A percentile compares a stretch with the other conserved stretches of the same genome.
Evolutionary conservation across 164 flowering plant species (phyloP).

Genomic region (Nymphaea colorata): DNA sequence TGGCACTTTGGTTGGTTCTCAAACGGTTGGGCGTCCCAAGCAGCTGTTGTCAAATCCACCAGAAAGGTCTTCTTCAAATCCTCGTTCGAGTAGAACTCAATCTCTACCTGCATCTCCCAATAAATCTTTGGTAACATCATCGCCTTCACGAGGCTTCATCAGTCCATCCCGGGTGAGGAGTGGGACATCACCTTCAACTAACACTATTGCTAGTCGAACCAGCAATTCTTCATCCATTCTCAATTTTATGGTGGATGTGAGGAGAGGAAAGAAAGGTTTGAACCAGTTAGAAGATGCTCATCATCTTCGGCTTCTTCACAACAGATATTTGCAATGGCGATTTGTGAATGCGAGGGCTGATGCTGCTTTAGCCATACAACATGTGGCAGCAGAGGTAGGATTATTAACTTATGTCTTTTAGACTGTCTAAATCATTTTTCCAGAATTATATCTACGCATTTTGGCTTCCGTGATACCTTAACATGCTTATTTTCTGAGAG

Average conservation of each 20-base stretch:
- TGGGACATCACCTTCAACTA: constrained; percentile 5
- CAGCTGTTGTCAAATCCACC: constrained; percentile 16
- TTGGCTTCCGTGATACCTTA: neutral
- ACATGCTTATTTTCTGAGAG: neutral
- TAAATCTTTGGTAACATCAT: constrained; percentile 22
- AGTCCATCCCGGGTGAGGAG: constrained; percentile 68
- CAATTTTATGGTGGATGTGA: constrained; percentile 63
- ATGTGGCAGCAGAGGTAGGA: constrained; percentile 60
- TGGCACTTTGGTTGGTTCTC: constrained; percentile 6
- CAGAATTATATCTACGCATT: too few species aligned
- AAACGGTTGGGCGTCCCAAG: constrained; percentile 14
- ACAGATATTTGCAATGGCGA: constrained; percentile 81
- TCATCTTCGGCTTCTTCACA: constrained; percentile 64
- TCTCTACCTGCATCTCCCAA: constrained; percentile 8
- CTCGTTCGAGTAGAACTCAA: constrained; percentile 33
- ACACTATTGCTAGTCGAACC: constrained; percentile 30
- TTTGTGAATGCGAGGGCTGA: constrained; percentile 68
- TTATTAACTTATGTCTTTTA: constrained; percentile 1
- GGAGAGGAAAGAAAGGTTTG: constrained; percentile 59
- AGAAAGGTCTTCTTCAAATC: constrained; percentile 20
- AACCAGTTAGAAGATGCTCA: constrained; percentile 81
- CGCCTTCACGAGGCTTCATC: constrained; percentile 38
- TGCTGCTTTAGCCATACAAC: constrained; percentile 41
- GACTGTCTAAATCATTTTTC: neutral
- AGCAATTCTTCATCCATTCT: constrained; percentile 60